Percentiles rank a stretch among this genome's conserved stretches.
These are phyloP conservation scores for Marasmius fiardii DNA, from an alignment of 1,284 basidiomycete genomes.

Conservation along the genomic window DNA sequence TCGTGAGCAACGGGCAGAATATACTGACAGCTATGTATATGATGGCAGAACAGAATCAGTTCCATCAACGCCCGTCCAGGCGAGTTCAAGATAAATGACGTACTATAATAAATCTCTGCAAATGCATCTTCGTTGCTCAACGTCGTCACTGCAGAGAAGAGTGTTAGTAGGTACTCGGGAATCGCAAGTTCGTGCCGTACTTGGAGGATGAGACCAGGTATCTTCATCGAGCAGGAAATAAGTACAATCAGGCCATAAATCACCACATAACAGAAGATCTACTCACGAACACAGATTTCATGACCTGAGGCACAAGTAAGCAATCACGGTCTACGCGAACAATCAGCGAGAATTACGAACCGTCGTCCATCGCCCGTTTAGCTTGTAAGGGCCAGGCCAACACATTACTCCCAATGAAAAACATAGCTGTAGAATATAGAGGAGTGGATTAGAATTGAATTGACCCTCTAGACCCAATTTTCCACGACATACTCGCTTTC, in stretches of 20 bases:
- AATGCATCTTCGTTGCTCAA: constrained; percentile 72
- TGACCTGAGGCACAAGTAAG: constrained; percentile 38
- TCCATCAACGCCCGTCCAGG: background rate
- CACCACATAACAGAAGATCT: background rate
- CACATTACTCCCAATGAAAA: constrained; percentile 79
- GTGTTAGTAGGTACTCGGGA: background rate
- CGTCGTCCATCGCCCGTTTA: constrained; percentile 58
- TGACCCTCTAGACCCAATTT: no score
- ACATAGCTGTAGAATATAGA: constrained; percentile 46
- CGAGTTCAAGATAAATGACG: constrained; percentile 16
- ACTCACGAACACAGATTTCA: constrained; percentile 57
- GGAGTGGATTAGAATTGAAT: background rate
- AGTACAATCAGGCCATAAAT: background rate
- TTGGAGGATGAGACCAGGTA: constrained; percentile 57
- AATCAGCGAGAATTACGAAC: constrained; percentile 20
- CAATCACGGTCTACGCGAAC: background rate
- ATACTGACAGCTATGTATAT: background rate
- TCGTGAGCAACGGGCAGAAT: constrained; percentile 4
- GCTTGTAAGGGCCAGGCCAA: constrained; percentile 72
- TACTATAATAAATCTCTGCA: constrained; percentile 78
- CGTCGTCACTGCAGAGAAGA: constrained; percentile 50
- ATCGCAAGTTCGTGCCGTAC: constrained; percentile 10
- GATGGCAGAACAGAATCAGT: constrained; percentile 8
- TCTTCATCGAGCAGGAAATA: constrained; percentile 34
- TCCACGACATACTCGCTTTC: constrained; percentile 54